Evolutionary conservation across 305 asterid genomes (phyloP).

Genomic region (Rubia peregrina): DNA sequence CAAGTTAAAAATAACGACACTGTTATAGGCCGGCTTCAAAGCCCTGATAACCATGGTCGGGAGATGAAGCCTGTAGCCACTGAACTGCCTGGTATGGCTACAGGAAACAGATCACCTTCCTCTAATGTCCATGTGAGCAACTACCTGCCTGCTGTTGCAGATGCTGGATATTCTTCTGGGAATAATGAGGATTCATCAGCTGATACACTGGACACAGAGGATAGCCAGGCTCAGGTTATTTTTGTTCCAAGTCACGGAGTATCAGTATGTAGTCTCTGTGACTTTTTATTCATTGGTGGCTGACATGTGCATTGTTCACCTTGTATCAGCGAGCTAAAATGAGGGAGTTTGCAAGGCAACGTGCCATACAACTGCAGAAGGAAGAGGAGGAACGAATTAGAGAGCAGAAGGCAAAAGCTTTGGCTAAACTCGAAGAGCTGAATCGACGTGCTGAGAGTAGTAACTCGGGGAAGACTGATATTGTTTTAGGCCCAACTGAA

Average conservation of each 20-base stretch:
- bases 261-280: conserved; percentile 9
- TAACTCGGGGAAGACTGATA: conserved; percentile 38
- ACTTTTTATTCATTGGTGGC: conserved; percentile 17
- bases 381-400: conserved; percentile 79
- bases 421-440: conserved; percentile 90
- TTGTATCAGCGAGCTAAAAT: conserved; percentile 58
- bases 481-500: conserved; percentile 22
- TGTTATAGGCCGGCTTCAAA: conserved; percentile 46
- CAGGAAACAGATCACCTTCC: conserved; percentile 29
- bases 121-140: conserved; percentile 26
- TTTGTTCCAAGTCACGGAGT: not conserved
- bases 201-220: conserved; percentile 52
- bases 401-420: conserved; percentile 93
- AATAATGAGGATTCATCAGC: conserved; percentile 37
- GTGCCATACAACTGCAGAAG: conserved; percentile 62
- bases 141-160: conserved; percentile 35
- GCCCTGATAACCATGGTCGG: conserved; percentile 58
- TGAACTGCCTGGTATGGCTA: conserved; percentile 31
- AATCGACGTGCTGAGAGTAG: conserved; percentile 61
- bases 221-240: conserved; percentile 64
- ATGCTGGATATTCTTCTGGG: conserved; percentile 31
- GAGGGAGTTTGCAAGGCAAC: conserved; percentile 78
- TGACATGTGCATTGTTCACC: conserved; percentile 18
- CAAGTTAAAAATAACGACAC: conserved; percentile 46
- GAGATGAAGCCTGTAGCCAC: conserved; percentile 37